These are phyloP conservation scores for Coniella lustricola DNA, from an alignment of 2,329 filamentous ascomycete species.

Conservation along the genomic window DNA sequence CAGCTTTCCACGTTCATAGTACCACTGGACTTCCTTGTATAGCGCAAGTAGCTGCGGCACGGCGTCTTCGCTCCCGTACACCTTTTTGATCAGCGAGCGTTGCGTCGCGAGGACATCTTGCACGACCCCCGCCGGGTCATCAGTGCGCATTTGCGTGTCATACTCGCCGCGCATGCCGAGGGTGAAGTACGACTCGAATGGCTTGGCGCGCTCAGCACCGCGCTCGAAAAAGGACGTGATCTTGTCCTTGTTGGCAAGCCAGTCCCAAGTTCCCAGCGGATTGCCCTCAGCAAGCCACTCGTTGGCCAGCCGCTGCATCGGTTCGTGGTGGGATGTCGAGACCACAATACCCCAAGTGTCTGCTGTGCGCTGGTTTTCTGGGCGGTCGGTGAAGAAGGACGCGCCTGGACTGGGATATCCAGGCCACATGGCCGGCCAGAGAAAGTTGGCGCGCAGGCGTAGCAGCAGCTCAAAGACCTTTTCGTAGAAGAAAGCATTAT, in stretches of 20 bases:
- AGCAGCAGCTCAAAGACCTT: slow-evolving; percentile 58
- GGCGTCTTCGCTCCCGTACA: slow-evolving; percentile 38
- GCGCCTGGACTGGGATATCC: slow-evolving; percentile 38
- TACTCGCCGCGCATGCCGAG: slow-evolving; percentile 53
- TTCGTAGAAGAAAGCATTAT: slow-evolving; percentile 49
- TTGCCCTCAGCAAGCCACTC: slow-evolving; percentile 31
- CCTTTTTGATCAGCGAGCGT: slow-evolving; percentile 43
- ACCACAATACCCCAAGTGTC: slow-evolving; percentile 59
- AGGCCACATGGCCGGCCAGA: slow-evolving; percentile 63
- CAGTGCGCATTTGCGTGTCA: slow-evolving; percentile 44
- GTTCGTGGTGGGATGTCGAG: slow-evolving; percentile 59
- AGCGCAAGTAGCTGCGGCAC: slow-evolving; percentile 51
- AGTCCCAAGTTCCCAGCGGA: slow-evolving; percentile 49
- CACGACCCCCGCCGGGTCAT: slow-evolving; percentile 44
- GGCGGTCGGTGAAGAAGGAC: slow-evolving; percentile 57
- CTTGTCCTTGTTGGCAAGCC: slow-evolving; percentile 47
- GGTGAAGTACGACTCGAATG: slow-evolving; percentile 53
- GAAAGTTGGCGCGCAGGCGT: slow-evolving; percentile 54
- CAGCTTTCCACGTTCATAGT: slow-evolving; percentile 51
- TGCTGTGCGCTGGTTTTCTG: slow-evolving; percentile 49
- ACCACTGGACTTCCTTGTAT: slow-evolving; percentile 59
- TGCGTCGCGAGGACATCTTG: slow-evolving; percentile 49
- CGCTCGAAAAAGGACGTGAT: slow-evolving; percentile 51
- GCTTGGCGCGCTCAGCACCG: slow-evolving; percentile 46
- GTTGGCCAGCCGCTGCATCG: slow-evolving; percentile 54